Evolutionary conservation across 306 rosid genomes (phyloP), one percentile per base, ranked within the genome.

Genomic region (Luffa aegyptiaca): DNA sequence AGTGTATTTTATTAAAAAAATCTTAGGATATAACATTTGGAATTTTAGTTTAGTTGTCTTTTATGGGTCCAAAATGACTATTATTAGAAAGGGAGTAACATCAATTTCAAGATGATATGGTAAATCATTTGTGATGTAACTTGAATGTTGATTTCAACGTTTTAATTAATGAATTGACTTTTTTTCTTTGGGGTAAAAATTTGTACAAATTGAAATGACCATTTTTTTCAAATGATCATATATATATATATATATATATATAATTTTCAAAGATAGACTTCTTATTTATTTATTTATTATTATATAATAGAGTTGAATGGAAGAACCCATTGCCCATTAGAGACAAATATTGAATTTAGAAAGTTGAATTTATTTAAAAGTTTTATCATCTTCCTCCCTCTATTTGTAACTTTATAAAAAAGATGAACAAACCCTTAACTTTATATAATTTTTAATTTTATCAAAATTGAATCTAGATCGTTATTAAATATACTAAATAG

Each of bases 121-220:
- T 36, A 64, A 64, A 64, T 64, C 46, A 35, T 35, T 36, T 64
- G 72, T 64, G 72, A 64, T 64, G 72, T 64, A 64, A 64, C 72
- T 14, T 64, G 18, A 63, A 35, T 11, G 70, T 31, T 33, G 18
- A 62, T 62, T 62, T 33, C 18, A 31, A 33, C 69, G n/a, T 62
- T 62, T 21, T 62, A 12, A 31, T 62, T 62, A 62, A 10, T 31
- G 17, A 62, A 62, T 62, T 33, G 17, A 62, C 17, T 18, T 10
- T 62, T 1, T 26, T 62, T 62, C 14, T 3, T 10, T 5, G 4
- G 1, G 8, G 18, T 56, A 16, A 20, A 56, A 56, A 26, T 26
- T 56, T 3, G 8, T 56, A 8, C 21, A 56, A 56, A 58, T 61
- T 3, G 31, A 61, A 61, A 61, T n/a, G 10, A 61, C 14, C 10